Conservation (phyloP, 2,329 filamentous ascomycete species). For the Cadophora gregata region DNA sequence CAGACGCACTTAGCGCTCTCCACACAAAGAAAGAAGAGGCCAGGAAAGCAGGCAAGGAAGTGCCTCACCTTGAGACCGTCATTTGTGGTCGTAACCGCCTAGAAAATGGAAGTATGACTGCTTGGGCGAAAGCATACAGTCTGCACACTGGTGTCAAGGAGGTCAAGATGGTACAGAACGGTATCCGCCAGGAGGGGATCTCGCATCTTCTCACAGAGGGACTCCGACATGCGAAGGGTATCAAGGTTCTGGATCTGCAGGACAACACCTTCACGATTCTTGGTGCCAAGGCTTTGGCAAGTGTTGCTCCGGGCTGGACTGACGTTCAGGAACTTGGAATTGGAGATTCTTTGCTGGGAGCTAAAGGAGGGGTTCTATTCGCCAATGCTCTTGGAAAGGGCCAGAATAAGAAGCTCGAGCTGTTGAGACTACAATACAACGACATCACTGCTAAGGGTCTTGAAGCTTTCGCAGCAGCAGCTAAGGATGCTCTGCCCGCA, state of each 20-base stretch:
- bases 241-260: conserved; percentile 86
- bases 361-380: conserved; percentile 76
- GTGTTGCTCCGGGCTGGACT: conserved; percentile 76
- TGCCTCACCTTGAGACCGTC: conserved; percentile 91
- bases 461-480: conserved; percentile 72
- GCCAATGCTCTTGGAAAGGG: conserved; percentile 75
- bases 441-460: conserved; percentile 84
- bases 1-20: conserved; percentile 82
- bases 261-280: conserved; percentile 94
- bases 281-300: conserved; percentile 79
- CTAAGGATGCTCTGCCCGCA: conserved; percentile 70
- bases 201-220: conserved; percentile 80
- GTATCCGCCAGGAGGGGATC: conserved; percentile 93
- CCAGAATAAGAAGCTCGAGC: conserved; percentile 79
- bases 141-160: conserved; percentile 82
- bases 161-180: conserved; percentile 98
- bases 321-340: conserved; percentile 83
- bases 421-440: conserved; percentile 88
- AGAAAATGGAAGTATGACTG: conserved; percentile 94
- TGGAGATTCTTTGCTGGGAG: conserved; percentile 83
- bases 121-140: conserved; percentile 88
- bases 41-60: conserved; percentile 70
- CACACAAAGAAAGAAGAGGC: conserved; percentile 84
- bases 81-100: conserved; percentile 95
- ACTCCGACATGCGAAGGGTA: conserved; percentile 69